phyloP scores from a whole-genome alignment of 495 filamentous ascomycete species.

The Aspergillus sparsus region DNA sequence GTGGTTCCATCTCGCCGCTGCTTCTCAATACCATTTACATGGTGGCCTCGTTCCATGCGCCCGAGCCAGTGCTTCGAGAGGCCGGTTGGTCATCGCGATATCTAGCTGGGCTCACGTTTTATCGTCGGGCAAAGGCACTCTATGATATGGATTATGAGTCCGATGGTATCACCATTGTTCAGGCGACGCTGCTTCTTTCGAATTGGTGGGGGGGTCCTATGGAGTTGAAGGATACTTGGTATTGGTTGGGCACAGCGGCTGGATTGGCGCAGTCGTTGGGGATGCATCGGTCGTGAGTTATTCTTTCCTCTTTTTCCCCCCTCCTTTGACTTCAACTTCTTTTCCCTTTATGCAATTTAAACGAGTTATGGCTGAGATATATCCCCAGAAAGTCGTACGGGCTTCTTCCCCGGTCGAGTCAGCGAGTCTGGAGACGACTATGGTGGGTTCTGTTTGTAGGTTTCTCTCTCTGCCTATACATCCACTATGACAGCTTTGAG shows the following conservation, averaged over 20 bases:
- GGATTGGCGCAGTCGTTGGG: conserved; percentile 26
- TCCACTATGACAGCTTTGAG: too few relatives aligned
- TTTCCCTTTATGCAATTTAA: too few relatives aligned
- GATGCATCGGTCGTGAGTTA: conserved; percentile 28
- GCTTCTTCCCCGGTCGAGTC: neutral
- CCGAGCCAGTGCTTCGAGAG: conserved; percentile 10
- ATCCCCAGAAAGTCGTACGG: conserved; percentile 5
- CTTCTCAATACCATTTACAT: conserved; percentile 12
- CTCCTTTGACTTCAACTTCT: neutral
- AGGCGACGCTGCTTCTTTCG: conserved; percentile 22
- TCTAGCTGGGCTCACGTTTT: conserved; percentile 22
- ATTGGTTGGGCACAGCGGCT: conserved; percentile 26
- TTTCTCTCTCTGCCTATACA: too few relatives aligned
- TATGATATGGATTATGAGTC: conserved; percentile 28
- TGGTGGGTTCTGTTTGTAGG: conserved; percentile 9
- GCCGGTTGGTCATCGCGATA: conserved; percentile 20
- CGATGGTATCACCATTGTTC: conserved; percentile 20
- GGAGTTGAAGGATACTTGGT: conserved; percentile 28
- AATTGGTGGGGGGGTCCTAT: conserved; percentile 30
- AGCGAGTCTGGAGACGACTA: conserved; percentile 3
- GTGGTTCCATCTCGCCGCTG: conserved; percentile 10
- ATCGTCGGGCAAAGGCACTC: conserved; percentile 25
- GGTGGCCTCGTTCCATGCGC: conserved; percentile 7
- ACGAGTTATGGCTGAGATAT: too few relatives aligned
- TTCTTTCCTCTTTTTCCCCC: neutral